phyloP scores from a whole-genome alignment of 2,329 filamentous ascomycete species.

The Colletotrichum lini region DNA sequence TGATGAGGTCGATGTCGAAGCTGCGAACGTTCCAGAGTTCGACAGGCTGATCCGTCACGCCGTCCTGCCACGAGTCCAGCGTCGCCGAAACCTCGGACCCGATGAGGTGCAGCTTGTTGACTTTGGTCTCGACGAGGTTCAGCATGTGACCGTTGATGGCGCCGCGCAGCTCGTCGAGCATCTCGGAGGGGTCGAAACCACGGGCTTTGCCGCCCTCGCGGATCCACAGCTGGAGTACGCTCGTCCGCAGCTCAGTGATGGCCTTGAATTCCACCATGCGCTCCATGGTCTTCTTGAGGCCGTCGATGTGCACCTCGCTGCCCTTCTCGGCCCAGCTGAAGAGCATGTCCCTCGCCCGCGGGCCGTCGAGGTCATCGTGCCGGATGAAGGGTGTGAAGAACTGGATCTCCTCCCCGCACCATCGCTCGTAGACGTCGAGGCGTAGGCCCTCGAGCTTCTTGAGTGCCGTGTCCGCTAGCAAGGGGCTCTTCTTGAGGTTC shows the following conservation, averaged over 20 bases:
- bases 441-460: constrained; percentile 77
- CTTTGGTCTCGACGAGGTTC: constrained; percentile 73
- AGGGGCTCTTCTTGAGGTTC: constrained; percentile 76
- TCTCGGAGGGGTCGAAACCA: constrained; percentile 76
- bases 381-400: constrained; percentile 91
- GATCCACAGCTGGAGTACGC: constrained; percentile 82
- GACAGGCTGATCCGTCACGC: constrained; percentile 63
- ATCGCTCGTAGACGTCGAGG: constrained; percentile 82
- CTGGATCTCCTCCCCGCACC: constrained; percentile 86
- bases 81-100: constrained; percentile 74
- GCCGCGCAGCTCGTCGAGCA: constrained; percentile 78
- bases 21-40: constrained; percentile 78
- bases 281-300: constrained; percentile 72
- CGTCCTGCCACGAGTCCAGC: constrained; percentile 72
- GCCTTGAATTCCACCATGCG: constrained; percentile 75
- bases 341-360: constrained; percentile 72
- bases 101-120: constrained; percentile 75
- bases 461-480: constrained; percentile 81
- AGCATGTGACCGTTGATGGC: constrained; percentile 79
- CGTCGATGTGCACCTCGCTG: constrained; percentile 71
- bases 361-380: constrained; percentile 79
- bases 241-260: constrained; percentile 78
- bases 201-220: constrained; percentile 74
- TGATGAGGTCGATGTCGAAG: constrained; percentile 75
- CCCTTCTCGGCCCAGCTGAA: constrained; percentile 75